A percentile compares a stretch with the other conserved stretches of the same genome.
phyloP scores from a whole-genome alignment of 192 early-diverging fungal species.

The Rhizophagus prolifer region DNA sequence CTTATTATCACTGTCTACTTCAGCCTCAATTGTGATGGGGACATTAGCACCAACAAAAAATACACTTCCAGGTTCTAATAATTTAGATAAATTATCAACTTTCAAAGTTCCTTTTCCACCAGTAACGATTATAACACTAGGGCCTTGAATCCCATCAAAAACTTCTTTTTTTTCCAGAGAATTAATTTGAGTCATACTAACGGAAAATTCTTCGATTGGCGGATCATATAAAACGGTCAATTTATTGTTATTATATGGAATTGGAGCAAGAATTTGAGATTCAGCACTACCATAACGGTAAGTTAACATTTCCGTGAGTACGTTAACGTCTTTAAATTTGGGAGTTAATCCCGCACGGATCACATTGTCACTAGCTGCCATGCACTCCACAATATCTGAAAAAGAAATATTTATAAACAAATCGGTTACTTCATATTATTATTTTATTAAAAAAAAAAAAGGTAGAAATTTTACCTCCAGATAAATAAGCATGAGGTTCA shows the following conservation, averaged over 20 bases:
- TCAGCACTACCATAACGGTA: slow-evolving; percentile 79
- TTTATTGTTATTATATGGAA: slow-evolving; percentile 39
- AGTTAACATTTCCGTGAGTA: slow-evolving; percentile 89
- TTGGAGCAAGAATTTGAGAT: slow-evolving; percentile 75
- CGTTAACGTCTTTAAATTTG: slow-evolving; percentile 93
- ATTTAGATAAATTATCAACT: slow-evolving; percentile 2
- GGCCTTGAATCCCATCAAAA: slow-evolving; percentile 67
- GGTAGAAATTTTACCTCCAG: slow-evolving; percentile 63
- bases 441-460: not conserved
- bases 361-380: slow-evolving; percentile 98
- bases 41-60: slow-evolving; percentile 18
- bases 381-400: slow-evolving; percentile 94
- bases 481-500: slow-evolving; percentile 96
- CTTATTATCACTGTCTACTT: not conserved
- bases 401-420: not conserved
- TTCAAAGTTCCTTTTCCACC: slow-evolving; percentile 63
- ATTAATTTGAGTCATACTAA: slow-evolving; percentile 62
- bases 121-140: slow-evolving; percentile 84
- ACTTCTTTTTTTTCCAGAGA: slow-evolving; percentile 47
- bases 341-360: slow-evolving; percentile 96
- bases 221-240: slow-evolving; percentile 85
- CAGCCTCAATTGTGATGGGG: not conserved
- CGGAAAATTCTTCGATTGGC: slow-evolving; percentile 92
- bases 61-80: slow-evolving; percentile 17
- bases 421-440: not conserved